Percentiles rank a stretch among this genome's conserved stretches.
phyloP scores from a whole-genome alignment of 2,329 filamentous ascomycete species.

The Phaeosphaeriaceae sp. region DNA sequence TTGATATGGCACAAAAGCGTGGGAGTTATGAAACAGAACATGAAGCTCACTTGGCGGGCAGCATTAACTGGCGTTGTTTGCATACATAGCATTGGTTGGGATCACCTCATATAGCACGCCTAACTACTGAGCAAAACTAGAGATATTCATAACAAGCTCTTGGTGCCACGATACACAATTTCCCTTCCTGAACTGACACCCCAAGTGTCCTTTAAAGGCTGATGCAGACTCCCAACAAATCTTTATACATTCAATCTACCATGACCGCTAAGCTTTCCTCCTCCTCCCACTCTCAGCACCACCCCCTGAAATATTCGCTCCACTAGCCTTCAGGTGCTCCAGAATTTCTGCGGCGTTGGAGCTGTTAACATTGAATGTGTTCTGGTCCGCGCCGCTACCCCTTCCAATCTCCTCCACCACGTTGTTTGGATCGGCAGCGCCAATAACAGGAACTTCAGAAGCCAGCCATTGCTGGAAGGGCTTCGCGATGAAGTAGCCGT shows the following conservation, averaged over 20 bases:
- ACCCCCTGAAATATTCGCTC: slow-evolving; percentile 31
- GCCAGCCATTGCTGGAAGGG: slow-evolving; percentile 83
- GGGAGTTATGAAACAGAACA: too few relatives aligned
- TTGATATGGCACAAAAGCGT: too few relatives aligned
- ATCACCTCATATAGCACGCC: too few relatives aligned
- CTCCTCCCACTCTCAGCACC: slow-evolving; percentile 38
- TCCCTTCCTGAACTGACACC: too few relatives aligned
- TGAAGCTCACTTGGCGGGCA: too few relatives aligned
- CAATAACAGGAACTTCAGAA: slow-evolving; percentile 69
- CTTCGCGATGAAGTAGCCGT: slow-evolving; percentile 75
- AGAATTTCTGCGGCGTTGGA: slow-evolving; percentile 44
- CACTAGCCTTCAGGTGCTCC: slow-evolving; percentile 44
- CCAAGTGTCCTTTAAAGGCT: too few relatives aligned
- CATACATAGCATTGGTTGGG: too few relatives aligned
- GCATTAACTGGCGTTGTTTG: too few relatives aligned
- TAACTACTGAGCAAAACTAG: too few relatives aligned
- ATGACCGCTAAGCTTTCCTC: slow-evolving; percentile 32
- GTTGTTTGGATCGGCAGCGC: slow-evolving; percentile 66
- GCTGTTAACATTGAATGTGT: slow-evolving; percentile 36
- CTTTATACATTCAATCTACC: too few relatives aligned
- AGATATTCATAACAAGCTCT: too few relatives aligned
- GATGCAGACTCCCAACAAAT: too few relatives aligned
- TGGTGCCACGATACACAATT: background rate
- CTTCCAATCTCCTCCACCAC: slow-evolving; percentile 53
- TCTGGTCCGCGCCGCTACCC: slow-evolving; percentile 35